Percentiles rank a stretch among this genome's conserved stretches.
Conservation (phyloP, 1,284 basidiomycete species). For the Mycena citricolor region DNA sequence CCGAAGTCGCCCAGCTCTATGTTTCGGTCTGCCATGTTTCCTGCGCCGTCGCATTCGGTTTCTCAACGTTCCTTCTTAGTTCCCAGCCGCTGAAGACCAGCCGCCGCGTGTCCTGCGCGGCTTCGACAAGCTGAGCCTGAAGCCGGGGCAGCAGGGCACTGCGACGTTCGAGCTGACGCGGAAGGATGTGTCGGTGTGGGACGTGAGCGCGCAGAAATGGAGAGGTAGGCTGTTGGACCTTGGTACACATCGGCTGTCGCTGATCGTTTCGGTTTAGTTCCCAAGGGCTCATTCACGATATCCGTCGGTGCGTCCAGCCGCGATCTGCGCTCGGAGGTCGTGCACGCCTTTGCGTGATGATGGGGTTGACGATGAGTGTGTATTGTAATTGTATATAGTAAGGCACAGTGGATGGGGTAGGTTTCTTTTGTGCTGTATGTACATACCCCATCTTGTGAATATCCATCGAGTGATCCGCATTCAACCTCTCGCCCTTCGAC, state of each 20-base stretch:
- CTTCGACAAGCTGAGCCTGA: slow-evolving; percentile 13
- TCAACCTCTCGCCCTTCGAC: too few relatives aligned
- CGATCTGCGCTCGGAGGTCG: slow-evolving; percentile 46
- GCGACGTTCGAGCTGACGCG: slow-evolving; percentile 12
- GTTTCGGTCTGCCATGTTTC: slow-evolving; percentile 2
- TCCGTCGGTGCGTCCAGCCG: slow-evolving; percentile 55
- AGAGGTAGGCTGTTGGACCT: slow-evolving; percentile 18
- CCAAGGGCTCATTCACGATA: slow-evolving; percentile 42
- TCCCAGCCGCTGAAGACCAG: slow-evolving; percentile 8
- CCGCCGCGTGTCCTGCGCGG: slow-evolving; percentile 12
- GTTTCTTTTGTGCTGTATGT: too few relatives aligned
- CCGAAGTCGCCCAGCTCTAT: slow-evolving; percentile 14
- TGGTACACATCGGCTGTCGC: too few relatives aligned
- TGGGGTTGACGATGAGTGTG: too few relatives aligned
- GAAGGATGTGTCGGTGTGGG: slow-evolving; percentile 25
- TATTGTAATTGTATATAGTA: too few relatives aligned
- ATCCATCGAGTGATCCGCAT: too few relatives aligned
- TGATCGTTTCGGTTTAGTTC: slow-evolving; percentile 23
- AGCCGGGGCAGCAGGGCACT: slow-evolving; percentile 1
- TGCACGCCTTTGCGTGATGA: too few relatives aligned
- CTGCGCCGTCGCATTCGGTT: too few relatives aligned
- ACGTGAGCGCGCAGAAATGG: slow-evolving; percentile 48
- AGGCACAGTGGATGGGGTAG: too few relatives aligned
- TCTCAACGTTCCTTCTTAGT: slow-evolving; percentile 45
- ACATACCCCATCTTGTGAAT: too few relatives aligned